A percentile compares a stretch with the other conserved stretches of the same genome.
Conservation (phyloP, 2,329 filamentous ascomycete genomes). For the Aureobasidium musti region DNA sequence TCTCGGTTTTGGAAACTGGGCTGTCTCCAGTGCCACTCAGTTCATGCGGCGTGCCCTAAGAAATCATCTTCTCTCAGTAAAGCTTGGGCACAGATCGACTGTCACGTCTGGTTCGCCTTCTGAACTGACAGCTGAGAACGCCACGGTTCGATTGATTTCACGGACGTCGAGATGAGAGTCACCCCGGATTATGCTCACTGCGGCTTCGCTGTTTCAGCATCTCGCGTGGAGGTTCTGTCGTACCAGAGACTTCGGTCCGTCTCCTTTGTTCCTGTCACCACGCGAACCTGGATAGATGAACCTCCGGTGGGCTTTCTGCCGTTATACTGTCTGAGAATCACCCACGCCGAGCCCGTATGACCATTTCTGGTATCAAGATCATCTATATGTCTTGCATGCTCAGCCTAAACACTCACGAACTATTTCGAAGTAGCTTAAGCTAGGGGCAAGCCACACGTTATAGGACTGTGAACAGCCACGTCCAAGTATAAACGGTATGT, state of each 20-base stretch:
- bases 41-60: neutral
- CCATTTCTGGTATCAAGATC: neutral
- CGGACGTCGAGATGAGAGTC: neutral
- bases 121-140: neutral
- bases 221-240: neutral
- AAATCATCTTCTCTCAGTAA: neutral
- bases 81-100: conserved; percentile 3
- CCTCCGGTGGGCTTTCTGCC: conserved; percentile 14
- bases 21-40: neutral
- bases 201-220: conserved; percentile 19
- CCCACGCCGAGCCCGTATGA: neutral
- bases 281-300: conserved; percentile 1
- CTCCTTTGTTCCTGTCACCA: neutral
- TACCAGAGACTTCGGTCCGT: conserved; percentile 1
- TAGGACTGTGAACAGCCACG: conserved; percentile 9
- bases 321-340: neutral
- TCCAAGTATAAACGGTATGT: conserved; percentile 5
- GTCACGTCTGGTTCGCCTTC: neutral
- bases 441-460: conserved; percentile 14
- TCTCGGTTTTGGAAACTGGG: conserved; percentile 5
- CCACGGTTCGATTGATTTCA: neutral
- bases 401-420: neutral
- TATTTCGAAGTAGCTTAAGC: neutral
- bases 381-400: neutral
- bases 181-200: neutral